Evolutionary conservation across 2,329 filamentous ascomycete species (phyloP).

Genomic region (Cladosporium sp.): DNA sequence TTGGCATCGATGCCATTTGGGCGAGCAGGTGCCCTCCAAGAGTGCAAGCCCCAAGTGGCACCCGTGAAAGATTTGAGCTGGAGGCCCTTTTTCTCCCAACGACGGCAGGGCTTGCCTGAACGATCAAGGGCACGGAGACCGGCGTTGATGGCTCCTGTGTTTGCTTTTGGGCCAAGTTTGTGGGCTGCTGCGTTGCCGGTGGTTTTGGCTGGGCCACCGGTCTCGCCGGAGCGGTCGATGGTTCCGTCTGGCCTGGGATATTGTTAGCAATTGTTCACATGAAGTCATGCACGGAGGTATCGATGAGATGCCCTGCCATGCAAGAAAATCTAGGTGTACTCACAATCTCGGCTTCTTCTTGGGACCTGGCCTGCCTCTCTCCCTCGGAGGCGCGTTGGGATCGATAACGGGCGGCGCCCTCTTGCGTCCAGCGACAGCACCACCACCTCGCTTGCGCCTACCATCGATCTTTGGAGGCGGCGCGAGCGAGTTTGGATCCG

Average conservation of each 20-base stretch:
- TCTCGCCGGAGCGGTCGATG: conserved; percentile 39
- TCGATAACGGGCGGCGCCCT: conserved; percentile 45
- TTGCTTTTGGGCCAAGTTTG: conserved; percentile 93
- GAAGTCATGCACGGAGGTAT: background rate
- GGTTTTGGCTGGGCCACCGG: conserved; percentile 24
- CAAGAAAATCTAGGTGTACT: conserved; percentile 38
- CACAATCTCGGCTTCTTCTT: conserved; percentile 97
- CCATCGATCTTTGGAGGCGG: conserved; percentile 43
- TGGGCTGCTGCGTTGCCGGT: conserved; percentile 47
- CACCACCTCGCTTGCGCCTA: conserved; percentile 64
- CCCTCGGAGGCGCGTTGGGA: conserved; percentile 27
- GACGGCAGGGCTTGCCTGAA: conserved; percentile 84
- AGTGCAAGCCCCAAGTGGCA: conserved; percentile 71
- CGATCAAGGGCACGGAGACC: conserved; percentile 90
- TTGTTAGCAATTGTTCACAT: conserved; percentile 19
- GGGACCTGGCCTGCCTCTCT: conserved; percentile 75
- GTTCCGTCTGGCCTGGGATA: conserved; percentile 46
- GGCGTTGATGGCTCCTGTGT: conserved; percentile 95
- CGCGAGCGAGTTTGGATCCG: conserved; percentile 37
- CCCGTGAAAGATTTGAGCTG: conserved; percentile 90
- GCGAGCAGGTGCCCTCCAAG: conserved; percentile 68
- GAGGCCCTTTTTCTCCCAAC: conserved; percentile 81
- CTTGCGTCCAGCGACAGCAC: conserved; percentile 25
- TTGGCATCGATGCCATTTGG: conserved; percentile 54
- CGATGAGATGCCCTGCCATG: background rate